These are phyloP conservation scores for Xylaria nigripes DNA, from an alignment of 495 filamentous ascomycete genomes.

Conservation along the genomic window DNA sequence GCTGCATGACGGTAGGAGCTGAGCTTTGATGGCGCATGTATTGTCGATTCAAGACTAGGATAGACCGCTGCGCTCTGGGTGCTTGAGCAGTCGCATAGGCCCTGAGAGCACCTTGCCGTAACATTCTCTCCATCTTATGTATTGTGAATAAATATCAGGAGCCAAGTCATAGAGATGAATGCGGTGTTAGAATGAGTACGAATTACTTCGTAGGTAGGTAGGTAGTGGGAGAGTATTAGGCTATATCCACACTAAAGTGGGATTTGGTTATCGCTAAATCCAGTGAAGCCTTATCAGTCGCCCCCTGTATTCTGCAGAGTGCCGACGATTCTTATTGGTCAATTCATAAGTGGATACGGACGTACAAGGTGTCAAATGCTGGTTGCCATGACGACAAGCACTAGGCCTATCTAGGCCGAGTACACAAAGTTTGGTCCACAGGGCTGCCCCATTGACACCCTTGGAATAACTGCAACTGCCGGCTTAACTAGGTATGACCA, in stretches of 20 bases:
- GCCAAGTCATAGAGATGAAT: no score
- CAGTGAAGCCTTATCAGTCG: no score
- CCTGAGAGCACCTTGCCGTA: constrained; percentile 11
- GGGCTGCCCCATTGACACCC: neutral
- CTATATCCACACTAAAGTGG: no score
- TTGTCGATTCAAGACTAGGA: constrained; percentile 1
- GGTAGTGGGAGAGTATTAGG: no score
- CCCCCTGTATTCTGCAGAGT: no score
- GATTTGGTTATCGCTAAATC: no score
- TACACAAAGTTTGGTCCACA: neutral
- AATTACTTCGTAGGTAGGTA: no score
- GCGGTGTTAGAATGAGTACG: no score
- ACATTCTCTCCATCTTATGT: constrained; percentile 13
- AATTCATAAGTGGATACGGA: no score
- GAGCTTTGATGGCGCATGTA: constrained; percentile 20
- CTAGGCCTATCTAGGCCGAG: neutral
- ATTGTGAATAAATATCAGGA: no score
- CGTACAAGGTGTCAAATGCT: neutral
- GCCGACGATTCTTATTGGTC: no score
- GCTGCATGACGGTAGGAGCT: constrained; percentile 51
- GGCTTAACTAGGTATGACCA: no score
- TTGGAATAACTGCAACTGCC: neutral
- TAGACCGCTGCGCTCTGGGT: neutral
- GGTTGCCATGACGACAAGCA: neutral
- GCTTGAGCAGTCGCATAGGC: constrained; percentile 3